Evolutionary conservation across 306 rosid species (phyloP), one percentile per base, ranked within the genome.

Genomic region (Castanospermum australe): DNA sequence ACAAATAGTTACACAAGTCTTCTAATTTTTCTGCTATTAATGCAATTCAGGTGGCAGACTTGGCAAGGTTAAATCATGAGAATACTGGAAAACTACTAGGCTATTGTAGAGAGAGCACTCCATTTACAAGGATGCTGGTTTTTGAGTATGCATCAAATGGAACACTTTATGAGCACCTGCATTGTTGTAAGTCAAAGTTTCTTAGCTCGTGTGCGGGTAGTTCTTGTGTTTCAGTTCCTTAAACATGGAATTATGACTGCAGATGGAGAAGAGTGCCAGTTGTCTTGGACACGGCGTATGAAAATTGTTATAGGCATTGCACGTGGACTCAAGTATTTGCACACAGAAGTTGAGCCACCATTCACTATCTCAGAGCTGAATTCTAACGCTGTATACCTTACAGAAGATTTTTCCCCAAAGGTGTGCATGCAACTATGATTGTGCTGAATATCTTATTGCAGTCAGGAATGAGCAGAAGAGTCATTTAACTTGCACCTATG

Each of bases 81-180:
- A 91, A 96, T 57, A 65, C 89, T 2, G 99, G 97, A 55, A 91
- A 91, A 75, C 84, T 96, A 68, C 84, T 96, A 12, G 99, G 99
- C 51, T 96, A 93, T 73, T 96, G 99, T 66, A 89, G 81, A 68
- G 98, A 96, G 88, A 87, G 86, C 77, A 73, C 71, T 51, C 98
- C 99, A 65, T 93, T 96, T 84, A 89, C 99, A 32, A 93, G 99
- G 87, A 93, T 88, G 98, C 89, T 96, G 79, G 93, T 96, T 86
- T 89, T 93, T 87, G 98, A 96, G 45, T 96, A 96, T 84, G 97
- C 97, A 24, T 91, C 96, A 70, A 96, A 96, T 80, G 99, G 99
- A 54, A 96, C 99, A 75, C 88, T 93, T 75, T 90, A 89, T 59
- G 99, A 95, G 72, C 93, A 91, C 86, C 96, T 95, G 22, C 97